These are phyloP conservation scores for Mycocentrospora acerina DNA, from an alignment of 2,329 filamentous ascomycete species.

Conservation along the genomic window DNA sequence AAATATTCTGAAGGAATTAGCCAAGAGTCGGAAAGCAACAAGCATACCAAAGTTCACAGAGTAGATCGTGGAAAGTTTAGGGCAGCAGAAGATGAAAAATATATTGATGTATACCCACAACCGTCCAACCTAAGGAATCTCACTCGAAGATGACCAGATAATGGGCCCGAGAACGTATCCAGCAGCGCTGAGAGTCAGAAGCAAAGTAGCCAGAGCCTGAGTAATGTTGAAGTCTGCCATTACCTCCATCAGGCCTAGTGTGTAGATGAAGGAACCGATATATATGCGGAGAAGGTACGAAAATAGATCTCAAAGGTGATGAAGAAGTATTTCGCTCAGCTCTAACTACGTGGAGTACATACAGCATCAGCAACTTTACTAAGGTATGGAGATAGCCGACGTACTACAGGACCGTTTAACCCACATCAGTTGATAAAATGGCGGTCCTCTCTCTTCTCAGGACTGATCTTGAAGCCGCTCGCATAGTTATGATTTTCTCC, in stretches of 20 bases:
- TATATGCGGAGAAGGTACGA: slow-evolving; percentile 56
- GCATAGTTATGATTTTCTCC: slow-evolving; percentile 29
- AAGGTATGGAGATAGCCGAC: not conserved
- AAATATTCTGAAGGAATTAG: slow-evolving; percentile 50
- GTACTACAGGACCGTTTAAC: slow-evolving; percentile 46
- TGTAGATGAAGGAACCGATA: slow-evolving; percentile 55
- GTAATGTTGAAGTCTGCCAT: slow-evolving; percentile 56
- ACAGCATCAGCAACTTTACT: not conserved
- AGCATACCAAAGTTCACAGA: slow-evolving; percentile 54
- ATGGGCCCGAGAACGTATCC: slow-evolving; percentile 39
- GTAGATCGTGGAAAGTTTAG: slow-evolving; percentile 51
- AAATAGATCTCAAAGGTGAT: slow-evolving; percentile 52
- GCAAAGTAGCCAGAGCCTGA: slow-evolving; percentile 49
- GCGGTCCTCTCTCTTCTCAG: slow-evolving; percentile 55
- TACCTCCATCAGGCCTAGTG: slow-evolving; percentile 47
- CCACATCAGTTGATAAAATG: slow-evolving; percentile 56
- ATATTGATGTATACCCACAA: slow-evolving; percentile 37
- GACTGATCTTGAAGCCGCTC: slow-evolving; percentile 49
- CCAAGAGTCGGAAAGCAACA: slow-evolving; percentile 53
- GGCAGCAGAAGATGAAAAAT: slow-evolving; percentile 47
- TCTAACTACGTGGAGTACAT: slow-evolving; percentile 53
- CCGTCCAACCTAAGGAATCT: slow-evolving; percentile 52
- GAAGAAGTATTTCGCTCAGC: slow-evolving; percentile 44
- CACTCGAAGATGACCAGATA: slow-evolving; percentile 47
- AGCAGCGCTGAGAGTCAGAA: slow-evolving; percentile 41